Evolutionary conservation across 202 grass and related monocot species (phyloP), one percentile per base, ranked within the genome.

Genomic region (Saccharum hybrid): DNA sequence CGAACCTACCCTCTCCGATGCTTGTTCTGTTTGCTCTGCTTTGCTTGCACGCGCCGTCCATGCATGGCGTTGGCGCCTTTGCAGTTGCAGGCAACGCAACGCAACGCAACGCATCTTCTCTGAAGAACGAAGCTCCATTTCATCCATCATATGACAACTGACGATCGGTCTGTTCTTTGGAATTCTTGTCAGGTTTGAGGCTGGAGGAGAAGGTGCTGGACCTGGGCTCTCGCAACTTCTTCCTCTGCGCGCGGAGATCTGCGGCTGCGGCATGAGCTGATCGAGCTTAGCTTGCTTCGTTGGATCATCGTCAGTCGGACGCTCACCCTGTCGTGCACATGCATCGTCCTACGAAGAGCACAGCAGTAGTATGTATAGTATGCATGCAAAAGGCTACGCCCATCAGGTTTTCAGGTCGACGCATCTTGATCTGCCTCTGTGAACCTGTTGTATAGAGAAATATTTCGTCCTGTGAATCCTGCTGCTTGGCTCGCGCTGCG

Each of bases 151-250:
- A 54, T 19, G 31, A 0, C 7, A 13, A 45, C 38, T 37, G 28
- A 46, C 3, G 5, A 57, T 31, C 6, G 19, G 54, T 42, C 3
- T 22, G 3, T 34, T 59, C 8, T 4, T 18, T 37, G 16, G 9
- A 7, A 22, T 23, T 23, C 65, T 51, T 51, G 10, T 4, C 73
- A 90, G 91, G 74, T 80, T 41, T 90, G 71, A 45, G 68, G 14
- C 82, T 45, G 0, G 74, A 87, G 0, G 91, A 88, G 57, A 90
- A 85, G 87, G 81, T 93, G 54, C 0, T 82, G 72, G 78, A 82
- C 14, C 79, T 90, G 7, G 84, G 87, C 16, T 92, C 84, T 8
- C 88, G 87, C 46, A 93, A 93, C 54, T 88, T 93, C 78, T 93
- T 93, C 82, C 78, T 93, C 14, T 93, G 87, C 78, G 62, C 59